These are phyloP conservation scores for Lepidium campestre DNA, from an alignment of 441 rosid species.

Conservation along the genomic window DNA sequence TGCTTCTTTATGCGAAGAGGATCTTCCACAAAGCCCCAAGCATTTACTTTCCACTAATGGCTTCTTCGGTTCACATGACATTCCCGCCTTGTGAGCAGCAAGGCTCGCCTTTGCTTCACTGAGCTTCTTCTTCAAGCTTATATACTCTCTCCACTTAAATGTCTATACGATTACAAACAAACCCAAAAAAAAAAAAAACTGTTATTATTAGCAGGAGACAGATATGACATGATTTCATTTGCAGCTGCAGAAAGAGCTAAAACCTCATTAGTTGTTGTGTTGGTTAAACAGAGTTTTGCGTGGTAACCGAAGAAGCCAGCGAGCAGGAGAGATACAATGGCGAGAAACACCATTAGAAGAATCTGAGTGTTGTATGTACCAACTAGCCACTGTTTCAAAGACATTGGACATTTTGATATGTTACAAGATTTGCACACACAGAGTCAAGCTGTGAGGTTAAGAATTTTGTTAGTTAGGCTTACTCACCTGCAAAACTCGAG, in stretches of 20 bases:
- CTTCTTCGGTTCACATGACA: constrained; percentile 32
- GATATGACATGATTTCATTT: neutral
- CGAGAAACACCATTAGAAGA: constrained; percentile 78
- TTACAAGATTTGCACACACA: neutral
- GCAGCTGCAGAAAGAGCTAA: neutral
- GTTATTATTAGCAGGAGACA: neutral
- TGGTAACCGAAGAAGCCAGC: constrained; percentile 81
- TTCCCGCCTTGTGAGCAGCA: constrained; percentile 57
- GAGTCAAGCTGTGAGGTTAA: neutral
- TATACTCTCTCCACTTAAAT: constrained; percentile 90
- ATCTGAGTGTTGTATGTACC: constrained; percentile 73
- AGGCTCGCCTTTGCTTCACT: constrained; percentile 36
- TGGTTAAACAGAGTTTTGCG: constrained; percentile 63
- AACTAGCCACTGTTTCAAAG: constrained; percentile 68
- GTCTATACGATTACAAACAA: constrained; percentile 35
- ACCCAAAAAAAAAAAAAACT: neutral
- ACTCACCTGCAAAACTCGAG: constrained; percentile 64
- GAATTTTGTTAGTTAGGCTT: neutral
- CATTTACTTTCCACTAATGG: constrained; percentile 45
- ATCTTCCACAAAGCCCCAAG: constrained; percentile 48
- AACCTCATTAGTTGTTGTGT: constrained; percentile 90
- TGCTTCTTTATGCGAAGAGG: constrained; percentile 45
- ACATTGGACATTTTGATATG: neutral
- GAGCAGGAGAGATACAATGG: constrained; percentile 63
- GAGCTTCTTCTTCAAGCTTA: constrained; percentile 64